A percentile compares a stretch with the other conserved stretches of the same genome.
Evolutionary conservation across 1,139 yeast genomes (phyloP).

Genomic region (Saccharomyces hybrid): DNA sequence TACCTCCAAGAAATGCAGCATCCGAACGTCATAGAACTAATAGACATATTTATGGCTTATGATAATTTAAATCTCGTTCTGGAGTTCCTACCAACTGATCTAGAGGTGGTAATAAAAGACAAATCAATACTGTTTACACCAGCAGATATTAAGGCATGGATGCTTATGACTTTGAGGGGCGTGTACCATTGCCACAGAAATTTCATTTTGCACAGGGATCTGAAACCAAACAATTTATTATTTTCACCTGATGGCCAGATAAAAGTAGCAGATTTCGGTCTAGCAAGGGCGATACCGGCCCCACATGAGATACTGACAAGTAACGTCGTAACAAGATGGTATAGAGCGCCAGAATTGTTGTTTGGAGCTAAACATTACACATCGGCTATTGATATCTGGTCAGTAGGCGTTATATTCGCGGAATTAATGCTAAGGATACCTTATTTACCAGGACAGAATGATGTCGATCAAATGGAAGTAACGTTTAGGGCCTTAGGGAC

Average conservation of each 20-base stretch:
- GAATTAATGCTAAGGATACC: conserved; percentile 94
- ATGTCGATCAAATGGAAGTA: conserved; percentile 78
- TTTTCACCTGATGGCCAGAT: conserved; percentile 80
- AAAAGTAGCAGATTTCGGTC: conserved; percentile 94
- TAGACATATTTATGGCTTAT: conserved; percentile 73
- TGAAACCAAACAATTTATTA: conserved; percentile 74
- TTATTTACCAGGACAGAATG: conserved; percentile 87
- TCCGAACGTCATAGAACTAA: conserved; percentile 72
- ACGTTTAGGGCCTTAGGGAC: conserved; percentile 94
- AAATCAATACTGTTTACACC: conserved; percentile 67
- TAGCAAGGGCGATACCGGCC: conserved; percentile 76
- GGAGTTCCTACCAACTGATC: conserved; percentile 85
- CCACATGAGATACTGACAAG: conserved; percentile 80
- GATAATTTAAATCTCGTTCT: conserved; percentile 76
- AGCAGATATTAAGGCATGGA: conserved; percentile 89
- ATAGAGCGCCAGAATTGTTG: conserved; percentile 86
- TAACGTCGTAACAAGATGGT: conserved; percentile 96
- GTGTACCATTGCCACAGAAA: conserved; percentile 92
- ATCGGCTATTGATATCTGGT: conserved; percentile 87
- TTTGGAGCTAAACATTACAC: conserved; percentile 89
- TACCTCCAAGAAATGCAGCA: conserved; percentile 83
- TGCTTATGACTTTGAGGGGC: conserved; percentile 88
- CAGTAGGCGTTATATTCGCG: conserved; percentile 92
- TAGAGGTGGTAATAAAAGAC: conserved; percentile 85
- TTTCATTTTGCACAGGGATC: conserved; percentile 81